Percentiles rank a stretch among this genome's conserved stretches.
These are phyloP conservation scores for Hypoxylon sp. DNA, from an alignment of 2,329 filamentous ascomycete species.

Conservation along the genomic window DNA sequence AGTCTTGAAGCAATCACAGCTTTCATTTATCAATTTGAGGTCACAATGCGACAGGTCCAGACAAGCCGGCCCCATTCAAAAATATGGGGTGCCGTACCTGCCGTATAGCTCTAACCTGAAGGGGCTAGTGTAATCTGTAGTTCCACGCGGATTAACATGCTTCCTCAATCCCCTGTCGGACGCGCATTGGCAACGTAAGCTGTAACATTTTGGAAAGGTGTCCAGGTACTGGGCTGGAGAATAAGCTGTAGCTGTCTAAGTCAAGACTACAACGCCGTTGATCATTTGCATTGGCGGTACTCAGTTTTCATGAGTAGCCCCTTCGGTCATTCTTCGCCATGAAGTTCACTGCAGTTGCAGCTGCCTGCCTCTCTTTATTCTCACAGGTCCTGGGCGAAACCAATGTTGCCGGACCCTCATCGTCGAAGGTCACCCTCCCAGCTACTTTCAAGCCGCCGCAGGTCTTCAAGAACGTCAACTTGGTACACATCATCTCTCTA, in stretches of 20 bases:
- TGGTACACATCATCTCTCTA: slow-evolving; percentile 89
- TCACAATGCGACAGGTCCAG: slow-evolving; percentile 25
- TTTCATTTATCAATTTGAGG: slow-evolving; percentile 21
- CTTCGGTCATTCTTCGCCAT: slow-evolving; percentile 54
- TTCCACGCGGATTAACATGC: slow-evolving; percentile 38
- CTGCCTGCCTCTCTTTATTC: slow-evolving; percentile 71
- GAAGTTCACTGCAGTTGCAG: slow-evolving; percentile 65
- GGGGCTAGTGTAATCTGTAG: slow-evolving; percentile 18
- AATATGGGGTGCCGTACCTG: slow-evolving; percentile 31
- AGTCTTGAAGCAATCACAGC: slow-evolving; percentile 5
- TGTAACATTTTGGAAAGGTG: slow-evolving; percentile 50
- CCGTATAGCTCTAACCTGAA: slow-evolving; percentile 24
- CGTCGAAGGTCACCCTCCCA: slow-evolving; percentile 71
- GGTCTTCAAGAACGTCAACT: slow-evolving; percentile 93
- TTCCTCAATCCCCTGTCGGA: slow-evolving; percentile 34
- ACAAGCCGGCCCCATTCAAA: slow-evolving; percentile 27
- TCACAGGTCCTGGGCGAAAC: slow-evolving; percentile 59
- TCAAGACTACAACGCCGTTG: slow-evolving; percentile 35
- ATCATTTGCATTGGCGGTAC: slow-evolving; percentile 44
- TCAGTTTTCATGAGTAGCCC: slow-evolving; percentile 52
- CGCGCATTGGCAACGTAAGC: slow-evolving; percentile 52
- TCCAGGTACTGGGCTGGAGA: slow-evolving; percentile 9
- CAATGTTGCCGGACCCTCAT: slow-evolving; percentile 55
- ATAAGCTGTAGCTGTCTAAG: slow-evolving; percentile 43
- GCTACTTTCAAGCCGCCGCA: slow-evolving; percentile 84